Evolutionary conservation across 1,284 basidiomycete species (phyloP).

Genomic region (Peniophora sp.): DNA sequence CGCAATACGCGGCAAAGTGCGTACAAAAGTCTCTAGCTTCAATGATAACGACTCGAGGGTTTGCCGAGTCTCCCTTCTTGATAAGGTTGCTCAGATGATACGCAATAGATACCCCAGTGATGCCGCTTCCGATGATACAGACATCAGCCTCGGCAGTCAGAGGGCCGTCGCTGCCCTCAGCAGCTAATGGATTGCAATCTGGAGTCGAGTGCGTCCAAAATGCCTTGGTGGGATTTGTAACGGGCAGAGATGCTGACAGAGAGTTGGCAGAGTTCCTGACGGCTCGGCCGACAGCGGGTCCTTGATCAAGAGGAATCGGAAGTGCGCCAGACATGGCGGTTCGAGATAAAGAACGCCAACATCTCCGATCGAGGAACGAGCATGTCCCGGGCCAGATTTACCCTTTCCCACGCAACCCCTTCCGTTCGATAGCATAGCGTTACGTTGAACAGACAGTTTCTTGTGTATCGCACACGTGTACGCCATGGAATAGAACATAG

Average conservation of each 20-base stretch:
- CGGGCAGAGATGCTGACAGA: conserved; percentile 13
- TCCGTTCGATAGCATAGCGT: too few species aligned
- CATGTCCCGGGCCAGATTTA: too few species aligned
- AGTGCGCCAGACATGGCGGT: too few species aligned
- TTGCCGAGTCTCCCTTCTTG: conserved; percentile 16
- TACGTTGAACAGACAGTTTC: too few species aligned
- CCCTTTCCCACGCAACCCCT: too few species aligned
- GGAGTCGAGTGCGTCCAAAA: conserved; percentile 58
- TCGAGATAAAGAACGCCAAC: too few species aligned
- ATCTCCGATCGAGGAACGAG: too few species aligned
- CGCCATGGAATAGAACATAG: too few species aligned
- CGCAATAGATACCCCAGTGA: conserved; percentile 66
- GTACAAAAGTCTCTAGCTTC: conserved; percentile 77
- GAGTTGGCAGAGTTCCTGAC: too few species aligned
- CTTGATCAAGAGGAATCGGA: too few species aligned
- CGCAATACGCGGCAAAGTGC: conserved; percentile 15
- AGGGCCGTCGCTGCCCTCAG: conserved; percentile 51
- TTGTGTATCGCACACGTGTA: too few species aligned
- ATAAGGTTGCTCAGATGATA: conserved; percentile 53
- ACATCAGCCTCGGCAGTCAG: conserved; percentile 56
- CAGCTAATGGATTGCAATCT: conserved; percentile 54
- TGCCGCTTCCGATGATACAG: conserved; percentile 72
- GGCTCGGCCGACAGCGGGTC: too few species aligned
- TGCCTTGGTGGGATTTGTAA: conserved; percentile 53
- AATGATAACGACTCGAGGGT: conserved; percentile 48